phyloP scores from a whole-genome alignment of 1,284 basidiomycete species.

The Hymenochaete sp. region DNA sequence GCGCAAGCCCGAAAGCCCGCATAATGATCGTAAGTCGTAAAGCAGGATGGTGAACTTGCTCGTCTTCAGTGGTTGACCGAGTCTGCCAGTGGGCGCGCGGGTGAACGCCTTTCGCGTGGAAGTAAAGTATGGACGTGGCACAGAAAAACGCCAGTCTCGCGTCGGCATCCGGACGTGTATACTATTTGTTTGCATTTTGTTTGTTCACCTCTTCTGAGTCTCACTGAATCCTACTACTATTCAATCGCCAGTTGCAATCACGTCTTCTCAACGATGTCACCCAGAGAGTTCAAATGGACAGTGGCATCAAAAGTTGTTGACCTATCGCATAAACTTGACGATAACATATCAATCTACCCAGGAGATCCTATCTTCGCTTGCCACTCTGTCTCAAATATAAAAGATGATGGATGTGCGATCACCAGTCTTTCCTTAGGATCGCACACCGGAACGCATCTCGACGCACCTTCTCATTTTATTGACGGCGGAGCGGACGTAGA shows the following conservation, averaged over 20 bases:
- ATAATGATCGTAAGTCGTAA: neutral
- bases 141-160: no score
- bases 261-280: no score
- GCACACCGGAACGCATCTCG: slow-evolving; percentile 64
- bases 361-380: slow-evolving; percentile 43
- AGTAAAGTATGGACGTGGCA: no score
- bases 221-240: no score
- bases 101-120: no score
- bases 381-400: slow-evolving; percentile 29
- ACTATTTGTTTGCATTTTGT: no score
- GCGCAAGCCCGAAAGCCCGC: slow-evolving; percentile 4
- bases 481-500: slow-evolving; percentile 44
- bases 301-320: no score
- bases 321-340: slow-evolving; percentile 44
- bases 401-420: slow-evolving; percentile 42
- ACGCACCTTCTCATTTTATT: slow-evolving; percentile 66
- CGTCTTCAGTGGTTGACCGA: neutral
- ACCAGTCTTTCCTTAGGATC: slow-evolving; percentile 43
- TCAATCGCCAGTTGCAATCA: no score
- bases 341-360: slow-evolving; percentile 40
- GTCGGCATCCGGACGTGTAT: no score
- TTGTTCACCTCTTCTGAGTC: no score
- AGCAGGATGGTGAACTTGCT: neutral
- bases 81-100: no score
- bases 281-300: no score